Conservation (phyloP, 2,329 filamentous ascomycete genomes). For the Colletotrichum sidae region DNA sequence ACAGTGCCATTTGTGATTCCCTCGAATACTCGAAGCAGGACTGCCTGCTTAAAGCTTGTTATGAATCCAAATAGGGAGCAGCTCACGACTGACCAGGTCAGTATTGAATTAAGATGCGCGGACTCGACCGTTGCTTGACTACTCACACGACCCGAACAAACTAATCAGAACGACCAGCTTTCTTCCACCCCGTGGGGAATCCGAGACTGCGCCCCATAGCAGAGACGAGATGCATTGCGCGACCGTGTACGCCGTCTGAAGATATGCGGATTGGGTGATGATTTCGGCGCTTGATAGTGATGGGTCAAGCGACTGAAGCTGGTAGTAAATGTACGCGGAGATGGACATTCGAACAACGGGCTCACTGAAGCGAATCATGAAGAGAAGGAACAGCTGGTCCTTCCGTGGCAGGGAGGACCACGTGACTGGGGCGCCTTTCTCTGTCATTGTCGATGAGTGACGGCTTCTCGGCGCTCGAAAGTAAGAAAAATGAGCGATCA, state of each 20-base stretch:
- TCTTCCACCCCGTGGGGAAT: constrained; percentile 3
- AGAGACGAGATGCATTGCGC: constrained; percentile 4
- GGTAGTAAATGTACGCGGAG: constrained; percentile 11
- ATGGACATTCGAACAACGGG: neutral
- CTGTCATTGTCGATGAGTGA: no score
- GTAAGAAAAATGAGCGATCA: no score
- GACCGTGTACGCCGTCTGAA: constrained; percentile 12
- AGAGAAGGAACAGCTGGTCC: neutral
- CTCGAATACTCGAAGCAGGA: neutral
- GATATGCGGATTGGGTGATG: neutral
- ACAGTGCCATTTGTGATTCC: neutral
- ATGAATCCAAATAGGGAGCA: constrained; percentile 3
- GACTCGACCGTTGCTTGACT: no score
- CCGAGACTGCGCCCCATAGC: constrained; percentile 7
- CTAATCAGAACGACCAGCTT: neutral
- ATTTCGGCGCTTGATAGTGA: neutral
- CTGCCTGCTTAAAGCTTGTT: neutral
- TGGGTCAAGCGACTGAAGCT: neutral
- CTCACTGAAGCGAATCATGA: neutral
- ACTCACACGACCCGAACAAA: neutral
- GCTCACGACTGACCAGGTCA: neutral
- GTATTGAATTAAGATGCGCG: neutral
- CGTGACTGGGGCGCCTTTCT: neutral
- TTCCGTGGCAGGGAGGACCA: neutral
- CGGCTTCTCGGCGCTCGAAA: no score